Conservation (phyloP, 2,329 filamentous ascomycete species). For the Arthrobotrys sinensis region DNA sequence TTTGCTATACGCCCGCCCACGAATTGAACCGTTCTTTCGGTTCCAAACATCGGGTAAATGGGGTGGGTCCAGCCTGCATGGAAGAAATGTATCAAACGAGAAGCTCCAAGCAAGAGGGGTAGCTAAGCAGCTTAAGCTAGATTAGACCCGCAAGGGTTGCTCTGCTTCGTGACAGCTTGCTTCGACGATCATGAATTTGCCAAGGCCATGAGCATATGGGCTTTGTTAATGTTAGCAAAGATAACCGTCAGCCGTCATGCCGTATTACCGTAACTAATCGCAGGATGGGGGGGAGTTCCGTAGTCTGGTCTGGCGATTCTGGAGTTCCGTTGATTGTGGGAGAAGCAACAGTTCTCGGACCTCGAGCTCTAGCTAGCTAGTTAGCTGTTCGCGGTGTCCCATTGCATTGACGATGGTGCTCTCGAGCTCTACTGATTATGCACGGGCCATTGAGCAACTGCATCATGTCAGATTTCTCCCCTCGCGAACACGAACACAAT, state of each 20-base stretch:
- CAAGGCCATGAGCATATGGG: neutral
- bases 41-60: slow-evolving; percentile 59
- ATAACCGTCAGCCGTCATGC: slow-evolving; percentile 24
- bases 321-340: slow-evolving; percentile 24
- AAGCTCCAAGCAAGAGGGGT: slow-evolving; percentile 46
- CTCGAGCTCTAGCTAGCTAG: slow-evolving; percentile 33
- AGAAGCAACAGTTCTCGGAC: slow-evolving; percentile 21
- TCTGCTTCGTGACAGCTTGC: slow-evolving; percentile 37
- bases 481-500: slow-evolving; percentile 36
- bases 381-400: slow-evolving; percentile 17
- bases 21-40: slow-evolving; percentile 50
- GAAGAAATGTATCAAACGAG: slow-evolving; percentile 39
- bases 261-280: slow-evolving; percentile 30
- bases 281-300: slow-evolving; percentile 7
- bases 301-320: too few species aligned
- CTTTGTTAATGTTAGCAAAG: slow-evolving; percentile 11
- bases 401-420: slow-evolving; percentile 12
- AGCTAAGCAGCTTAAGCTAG: slow-evolving; percentile 38
- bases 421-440: slow-evolving; percentile 26
- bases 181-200: slow-evolving; percentile 6
- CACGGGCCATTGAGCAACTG: slow-evolving; percentile 34
- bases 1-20: slow-evolving; percentile 50
- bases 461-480: slow-evolving; percentile 37
- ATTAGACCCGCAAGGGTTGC: slow-evolving; percentile 33
- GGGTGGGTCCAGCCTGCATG: slow-evolving; percentile 49